Evolutionary conservation across 1,284 basidiomycete species (phyloP).

Genomic region (Cryptococcus sp.): DNA sequence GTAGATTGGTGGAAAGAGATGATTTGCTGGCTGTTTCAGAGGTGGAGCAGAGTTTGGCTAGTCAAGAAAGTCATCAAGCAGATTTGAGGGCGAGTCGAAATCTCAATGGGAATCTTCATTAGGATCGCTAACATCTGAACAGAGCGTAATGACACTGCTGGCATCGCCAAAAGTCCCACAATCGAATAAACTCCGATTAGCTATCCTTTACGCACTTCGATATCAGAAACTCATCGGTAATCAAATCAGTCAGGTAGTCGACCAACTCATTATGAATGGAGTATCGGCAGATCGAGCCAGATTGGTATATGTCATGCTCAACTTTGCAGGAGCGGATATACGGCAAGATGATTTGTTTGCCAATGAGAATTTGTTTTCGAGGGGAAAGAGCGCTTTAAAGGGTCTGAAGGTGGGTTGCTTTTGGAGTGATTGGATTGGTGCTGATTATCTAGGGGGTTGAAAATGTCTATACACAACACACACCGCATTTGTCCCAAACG

Average conservation of each 20-base stretch:
- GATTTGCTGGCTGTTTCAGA: constrained; percentile 86
- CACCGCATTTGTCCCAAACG: constrained; percentile 87
- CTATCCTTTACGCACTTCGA: constrained; percentile 89
- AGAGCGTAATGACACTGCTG: constrained; percentile 76
- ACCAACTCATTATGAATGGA: constrained; percentile 73
- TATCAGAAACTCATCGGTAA: constrained; percentile 88
- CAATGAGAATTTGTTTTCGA: constrained; percentile 88
- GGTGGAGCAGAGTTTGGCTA: constrained; percentile 92
- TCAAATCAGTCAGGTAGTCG: constrained; percentile 79
- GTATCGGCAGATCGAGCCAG: constrained; percentile 77
- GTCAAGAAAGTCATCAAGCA: constrained; percentile 71
- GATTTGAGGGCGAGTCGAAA: constrained; percentile 69
- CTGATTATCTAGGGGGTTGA: constrained; percentile 72
- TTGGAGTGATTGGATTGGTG: background rate
- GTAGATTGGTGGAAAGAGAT: constrained; percentile 78
- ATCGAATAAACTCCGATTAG: constrained; percentile 82
- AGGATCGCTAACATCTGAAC: constrained; percentile 2
- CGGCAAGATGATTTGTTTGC: constrained; percentile 97
- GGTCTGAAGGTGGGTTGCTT: constrained; percentile 69
- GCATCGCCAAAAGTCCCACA: constrained; percentile 62
- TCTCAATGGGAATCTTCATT: background rate
- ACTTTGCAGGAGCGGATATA: constrained; percentile 91
- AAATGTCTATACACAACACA: constrained; percentile 98
- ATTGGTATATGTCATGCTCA: constrained; percentile 88
- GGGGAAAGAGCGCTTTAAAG: constrained; percentile 90